Percentiles rank a stretch among this genome's conserved stretches.
phyloP scores from a whole-genome alignment of 2,329 filamentous ascomycete genomes.

The Diaporthe sp. region DNA sequence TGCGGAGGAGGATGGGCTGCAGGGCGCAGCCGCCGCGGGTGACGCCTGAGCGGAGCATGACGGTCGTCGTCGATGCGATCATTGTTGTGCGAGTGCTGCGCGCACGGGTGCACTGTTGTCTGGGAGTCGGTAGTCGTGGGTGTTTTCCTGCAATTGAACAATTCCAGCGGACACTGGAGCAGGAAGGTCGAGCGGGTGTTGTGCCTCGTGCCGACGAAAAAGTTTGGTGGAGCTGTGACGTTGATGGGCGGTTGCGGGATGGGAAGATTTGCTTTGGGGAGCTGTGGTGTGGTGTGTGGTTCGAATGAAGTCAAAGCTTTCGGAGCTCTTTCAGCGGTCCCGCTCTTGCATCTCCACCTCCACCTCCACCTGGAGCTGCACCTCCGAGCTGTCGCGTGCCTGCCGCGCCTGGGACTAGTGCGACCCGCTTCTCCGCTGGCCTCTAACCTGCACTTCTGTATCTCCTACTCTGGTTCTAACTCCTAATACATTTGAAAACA shows the following conservation, averaged over 20 bases:
- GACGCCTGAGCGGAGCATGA: constrained; percentile 46
- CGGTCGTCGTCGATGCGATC: constrained; percentile 45
- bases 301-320: constrained; percentile 2
- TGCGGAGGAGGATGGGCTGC: constrained; percentile 41
- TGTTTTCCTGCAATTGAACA: constrained; percentile 7
- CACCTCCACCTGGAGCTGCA: constrained; percentile 4
- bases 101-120: not conserved
- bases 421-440: not conserved
- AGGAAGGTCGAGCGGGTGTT: not conserved
- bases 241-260: constrained; percentile 1
- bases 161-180: not conserved
- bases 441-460: not conserved
- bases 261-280: constrained; percentile 10
- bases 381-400: constrained; percentile 10
- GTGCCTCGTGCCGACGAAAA: constrained; percentile 9
- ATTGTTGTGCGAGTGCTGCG: constrained; percentile 35
- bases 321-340: constrained; percentile 9
- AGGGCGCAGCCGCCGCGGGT: constrained; percentile 41
- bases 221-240: constrained; percentile 35
- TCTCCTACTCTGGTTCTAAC: not conserved
- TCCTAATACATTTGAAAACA: not conserved
- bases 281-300: not conserved
- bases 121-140: not conserved
- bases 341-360: not conserved
- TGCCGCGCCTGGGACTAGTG: not conserved